Conservation (phyloP, 2,329 filamentous ascomycete genomes). For the Colletotrichum gloeosporioides region DNA sequence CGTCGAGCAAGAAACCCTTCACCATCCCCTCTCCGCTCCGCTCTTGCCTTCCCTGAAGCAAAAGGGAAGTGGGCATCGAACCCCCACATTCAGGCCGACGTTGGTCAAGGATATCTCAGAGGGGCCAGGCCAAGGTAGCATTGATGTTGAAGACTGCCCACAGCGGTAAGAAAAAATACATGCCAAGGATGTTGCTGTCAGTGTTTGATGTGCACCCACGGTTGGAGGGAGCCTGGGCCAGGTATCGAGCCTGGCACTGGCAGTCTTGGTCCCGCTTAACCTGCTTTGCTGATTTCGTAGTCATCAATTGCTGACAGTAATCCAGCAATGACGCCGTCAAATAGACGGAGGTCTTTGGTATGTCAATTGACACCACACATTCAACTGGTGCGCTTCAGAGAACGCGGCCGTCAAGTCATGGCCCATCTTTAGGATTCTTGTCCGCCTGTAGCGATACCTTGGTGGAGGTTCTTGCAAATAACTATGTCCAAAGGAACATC, state of each 20-base stretch:
- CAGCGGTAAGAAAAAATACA: constrained; percentile 3
- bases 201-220: constrained; percentile 12
- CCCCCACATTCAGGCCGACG: constrained; percentile 8
- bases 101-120: not conserved
- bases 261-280: not conserved
- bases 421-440: not conserved
- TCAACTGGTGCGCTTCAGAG: not conserved
- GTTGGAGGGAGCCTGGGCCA: not conserved
- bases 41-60: not conserved
- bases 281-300: not conserved
- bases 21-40: not conserved
- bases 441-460: not conserved
- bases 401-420: not conserved
- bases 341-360: not conserved
- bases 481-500: not conserved
- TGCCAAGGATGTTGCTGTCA: constrained; percentile 13
- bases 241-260: not conserved
- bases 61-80: not conserved
- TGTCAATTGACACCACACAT: not conserved
- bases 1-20: not conserved
- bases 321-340: not conserved
- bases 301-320: not conserved
- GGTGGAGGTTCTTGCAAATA: not conserved
- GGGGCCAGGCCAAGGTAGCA: not conserved
- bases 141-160: not conserved